Percentiles rank a stretch among this genome's conserved stretches.
Evolutionary conservation across 768 basidiomycete species (phyloP).

Genomic region (Tulasnella sp.): DNA sequence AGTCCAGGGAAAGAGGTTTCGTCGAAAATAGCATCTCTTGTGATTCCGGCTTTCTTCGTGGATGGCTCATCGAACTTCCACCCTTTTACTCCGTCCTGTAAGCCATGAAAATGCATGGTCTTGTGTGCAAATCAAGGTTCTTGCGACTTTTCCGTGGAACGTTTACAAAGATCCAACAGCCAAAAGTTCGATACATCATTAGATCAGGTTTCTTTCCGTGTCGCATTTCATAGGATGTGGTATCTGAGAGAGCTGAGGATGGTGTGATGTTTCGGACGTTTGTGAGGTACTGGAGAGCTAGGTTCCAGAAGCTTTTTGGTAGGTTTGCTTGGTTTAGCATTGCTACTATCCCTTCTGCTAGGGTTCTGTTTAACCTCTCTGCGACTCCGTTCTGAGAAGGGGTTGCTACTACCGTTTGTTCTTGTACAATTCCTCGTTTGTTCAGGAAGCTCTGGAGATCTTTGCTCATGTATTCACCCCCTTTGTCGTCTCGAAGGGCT

Average conservation of each 20-base stretch:
- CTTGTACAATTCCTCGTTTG: slow-evolving; percentile 5
- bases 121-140: too few species aligned
- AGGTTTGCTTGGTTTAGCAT: slow-evolving; percentile 5
- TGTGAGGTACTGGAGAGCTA: too few species aligned
- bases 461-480: slow-evolving; percentile 33
- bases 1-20: too few species aligned
- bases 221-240: slow-evolving; percentile 19
- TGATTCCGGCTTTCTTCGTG: too few species aligned
- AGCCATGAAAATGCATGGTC: too few species aligned
- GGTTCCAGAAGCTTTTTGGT: not conserved
- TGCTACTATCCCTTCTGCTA: not conserved
- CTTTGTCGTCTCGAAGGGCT: slow-evolving; percentile 32
- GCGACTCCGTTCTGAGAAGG: slow-evolving; percentile 20
- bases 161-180: slow-evolving; percentile 37
- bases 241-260: too few species aligned
- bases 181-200: slow-evolving; percentile 33
- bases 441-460: not conserved
- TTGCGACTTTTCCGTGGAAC: slow-evolving; percentile 30
- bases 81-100: too few species aligned
- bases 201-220: slow-evolving; percentile 23
- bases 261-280: too few species aligned
- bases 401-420: not conserved
- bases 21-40: too few species aligned
- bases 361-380: slow-evolving; percentile 9
- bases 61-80: too few species aligned